phyloP scores from a whole-genome alignment of 345 rosid species.

The Diplotaxis tenuifolia region DNA sequence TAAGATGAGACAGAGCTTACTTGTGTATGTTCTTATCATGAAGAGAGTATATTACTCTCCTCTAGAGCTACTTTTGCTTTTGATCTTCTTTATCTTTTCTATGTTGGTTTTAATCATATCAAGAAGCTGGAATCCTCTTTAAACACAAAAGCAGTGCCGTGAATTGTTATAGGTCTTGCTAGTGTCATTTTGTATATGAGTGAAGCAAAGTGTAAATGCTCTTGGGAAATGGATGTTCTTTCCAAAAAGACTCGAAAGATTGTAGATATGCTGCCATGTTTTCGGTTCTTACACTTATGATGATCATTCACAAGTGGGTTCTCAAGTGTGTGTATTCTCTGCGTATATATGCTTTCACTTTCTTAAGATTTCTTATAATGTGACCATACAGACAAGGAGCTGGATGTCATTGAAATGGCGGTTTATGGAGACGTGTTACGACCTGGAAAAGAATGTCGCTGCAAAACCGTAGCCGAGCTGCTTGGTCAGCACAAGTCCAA shows the following conservation, averaged over 20 bases:
- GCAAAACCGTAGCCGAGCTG: slow-evolving; percentile 81
- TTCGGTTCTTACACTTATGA: not conserved
- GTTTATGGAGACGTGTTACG: slow-evolving; percentile 88
- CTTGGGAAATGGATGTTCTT: slow-evolving; percentile 17
- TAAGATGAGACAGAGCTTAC: not conserved
- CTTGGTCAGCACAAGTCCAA: slow-evolving; percentile 77
- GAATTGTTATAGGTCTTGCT: slow-evolving; percentile 6
- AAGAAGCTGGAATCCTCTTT: slow-evolving; percentile 25
- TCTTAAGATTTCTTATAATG: not conserved
- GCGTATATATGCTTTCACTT: not conserved
- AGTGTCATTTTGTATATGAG: slow-evolving; percentile 13
- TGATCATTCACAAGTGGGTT: slow-evolving; percentile 6
- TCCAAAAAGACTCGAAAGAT: slow-evolving; percentile 12
- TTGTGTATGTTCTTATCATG: not conserved
- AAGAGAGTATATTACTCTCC: too few relatives aligned
- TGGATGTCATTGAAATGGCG: slow-evolving; percentile 93
- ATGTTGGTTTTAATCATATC: not conserved
- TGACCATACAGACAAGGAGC: slow-evolving; percentile 68
- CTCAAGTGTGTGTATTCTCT: not conserved
- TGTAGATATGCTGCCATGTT: not conserved
- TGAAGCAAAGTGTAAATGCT: slow-evolving; percentile 26
- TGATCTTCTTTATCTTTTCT: slow-evolving; percentile 8
- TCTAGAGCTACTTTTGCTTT: slow-evolving; percentile 28
- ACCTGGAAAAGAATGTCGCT: slow-evolving; percentile 89
- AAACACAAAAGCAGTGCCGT: not conserved